Base-by-base conservation (phyloP, 129 eudicot genomes). In the Artemisia argyi region DNA sequence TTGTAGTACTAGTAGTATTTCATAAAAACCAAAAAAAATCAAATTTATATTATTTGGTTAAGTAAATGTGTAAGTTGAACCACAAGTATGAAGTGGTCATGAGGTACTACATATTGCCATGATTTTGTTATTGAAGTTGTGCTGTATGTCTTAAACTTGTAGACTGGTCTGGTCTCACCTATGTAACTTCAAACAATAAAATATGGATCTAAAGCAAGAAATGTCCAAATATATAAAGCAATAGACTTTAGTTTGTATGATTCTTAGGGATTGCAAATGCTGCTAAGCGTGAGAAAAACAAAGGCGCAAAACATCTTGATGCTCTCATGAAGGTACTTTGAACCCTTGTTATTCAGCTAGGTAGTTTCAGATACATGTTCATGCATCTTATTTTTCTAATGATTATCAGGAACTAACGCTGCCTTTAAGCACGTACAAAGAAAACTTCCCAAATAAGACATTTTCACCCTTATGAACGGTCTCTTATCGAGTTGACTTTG, bases 261-360 rank as follows among this genome's bases (percentile, higher is more conserved):
- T 20, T 20, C 22, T 0, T 20, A 20, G 22, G 22, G 22, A 20
- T 3, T 5, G 4, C 32, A 28, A 28, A 28, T 28, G 32, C 4
- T 28, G 32, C 32, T 28, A 28, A 28, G 32, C 32, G 32, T 28
- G 32, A 28, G 32, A 28, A 28, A 28, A 28, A 28, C 32, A 28
- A 28, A 28, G 32, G 32, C 32, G 32, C 30, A 26, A 3, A 26
- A 26, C 30, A 26, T 26, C 32, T 93, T 83, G 98, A 93, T 85
- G 89, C 97, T 4, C 68, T 93, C 24, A 93, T 93, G 98, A 93
- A 93, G 86, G 98, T 90, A 73, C 35, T 30, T 14, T 76, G 22
- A 59, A 22, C 24, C 26, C 9, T 16, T 28, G 22, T 28, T 30
- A 30, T 14, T 28, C 6, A 62, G 67, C 67, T 24, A 50, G 15